Evolutionary conservation across 2,329 filamentous ascomycete species (phyloP).

Genomic region (Seiridium unicorne): DNA sequence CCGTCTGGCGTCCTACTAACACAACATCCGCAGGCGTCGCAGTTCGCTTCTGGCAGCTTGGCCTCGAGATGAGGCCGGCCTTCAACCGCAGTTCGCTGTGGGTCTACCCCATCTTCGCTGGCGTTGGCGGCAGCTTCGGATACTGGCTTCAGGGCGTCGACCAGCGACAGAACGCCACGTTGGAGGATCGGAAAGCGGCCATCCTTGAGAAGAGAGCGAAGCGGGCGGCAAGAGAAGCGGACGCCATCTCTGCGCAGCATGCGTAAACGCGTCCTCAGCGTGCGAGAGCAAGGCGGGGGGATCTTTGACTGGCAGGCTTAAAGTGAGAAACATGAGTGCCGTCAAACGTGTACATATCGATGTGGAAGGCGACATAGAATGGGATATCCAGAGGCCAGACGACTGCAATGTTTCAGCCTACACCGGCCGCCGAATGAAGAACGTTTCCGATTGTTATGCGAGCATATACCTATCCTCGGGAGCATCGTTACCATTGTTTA

Average conservation of each 20-base stretch:
- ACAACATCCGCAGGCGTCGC: constrained; percentile 69
- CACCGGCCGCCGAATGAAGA: neutral
- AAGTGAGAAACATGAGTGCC: neutral
- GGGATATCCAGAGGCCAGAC: neutral
- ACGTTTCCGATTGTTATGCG: too few relatives aligned
- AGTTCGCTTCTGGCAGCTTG: constrained; percentile 93
- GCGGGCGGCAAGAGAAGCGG: constrained; percentile 65
- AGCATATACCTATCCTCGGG: too few relatives aligned
- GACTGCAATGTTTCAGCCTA: neutral
- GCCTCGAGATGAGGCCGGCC: constrained; percentile 96
- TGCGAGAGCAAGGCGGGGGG: neutral
- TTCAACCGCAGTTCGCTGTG: constrained; percentile 82
- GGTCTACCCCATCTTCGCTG: constrained; percentile 88
- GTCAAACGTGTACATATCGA: constrained; percentile 20
- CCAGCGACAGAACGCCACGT: constrained; percentile 71
- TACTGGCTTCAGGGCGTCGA: constrained; percentile 96
- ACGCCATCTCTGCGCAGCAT: constrained; percentile 18
- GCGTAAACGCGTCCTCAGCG: constrained; percentile 6
- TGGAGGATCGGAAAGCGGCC: constrained; percentile 74
- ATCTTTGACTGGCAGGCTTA: neutral
- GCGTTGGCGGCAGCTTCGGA: constrained; percentile 85
- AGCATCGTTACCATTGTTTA: too few relatives aligned
- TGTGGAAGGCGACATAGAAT: constrained; percentile 1
- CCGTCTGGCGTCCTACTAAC: constrained; percentile 9
- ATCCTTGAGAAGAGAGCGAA: constrained; percentile 88